Conservation (phyloP, 106 monocot species). For the Phalaenopsis aphrodite region DNA sequence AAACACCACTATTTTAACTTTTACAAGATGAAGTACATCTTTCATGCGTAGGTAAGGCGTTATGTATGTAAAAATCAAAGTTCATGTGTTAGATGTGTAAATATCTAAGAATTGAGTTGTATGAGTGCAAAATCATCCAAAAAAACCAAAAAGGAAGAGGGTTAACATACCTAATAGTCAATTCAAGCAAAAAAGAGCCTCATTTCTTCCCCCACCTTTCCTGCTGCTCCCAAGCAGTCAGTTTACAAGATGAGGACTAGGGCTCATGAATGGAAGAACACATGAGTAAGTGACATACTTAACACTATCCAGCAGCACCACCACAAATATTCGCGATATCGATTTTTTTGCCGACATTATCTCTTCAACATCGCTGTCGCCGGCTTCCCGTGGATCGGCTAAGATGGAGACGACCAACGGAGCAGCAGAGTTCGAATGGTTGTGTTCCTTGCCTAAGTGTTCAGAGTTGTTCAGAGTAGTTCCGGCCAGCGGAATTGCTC, state of each 20-base stretch:
- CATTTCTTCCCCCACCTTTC: background rate
- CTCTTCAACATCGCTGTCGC: conserved; percentile 41
- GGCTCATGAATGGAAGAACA: conserved; percentile 46
- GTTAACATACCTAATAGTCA: too few relatives aligned
- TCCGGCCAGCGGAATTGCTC: conserved; percentile 42
- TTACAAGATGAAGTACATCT: too few relatives aligned
- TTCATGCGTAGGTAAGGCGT: too few relatives aligned
- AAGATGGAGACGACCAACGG: conserved; percentile 75
- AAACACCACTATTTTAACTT: too few relatives aligned
- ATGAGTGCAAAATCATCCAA: too few relatives aligned
- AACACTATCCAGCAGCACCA: conserved; percentile 56
- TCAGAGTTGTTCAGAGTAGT: conserved; percentile 43
- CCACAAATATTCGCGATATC: conserved; percentile 61
- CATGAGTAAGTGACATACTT: conserved; percentile 77
- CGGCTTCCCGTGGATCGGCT: conserved; percentile 75
- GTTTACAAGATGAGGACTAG: conserved; percentile 48
- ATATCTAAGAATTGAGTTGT: too few relatives aligned
- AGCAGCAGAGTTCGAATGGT: background rate
- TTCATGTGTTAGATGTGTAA: too few relatives aligned
- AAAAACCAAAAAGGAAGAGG: background rate
- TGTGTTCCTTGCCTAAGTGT: conserved; percentile 18
- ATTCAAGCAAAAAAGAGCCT: background rate
- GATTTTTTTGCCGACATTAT: conserved; percentile 42
- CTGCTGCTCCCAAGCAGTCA: conserved; percentile 13
- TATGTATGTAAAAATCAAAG: too few relatives aligned